Base-by-base conservation (phyloP, 352 stramenopile genomes). In the Globisporangium iwayamae region DNA sequence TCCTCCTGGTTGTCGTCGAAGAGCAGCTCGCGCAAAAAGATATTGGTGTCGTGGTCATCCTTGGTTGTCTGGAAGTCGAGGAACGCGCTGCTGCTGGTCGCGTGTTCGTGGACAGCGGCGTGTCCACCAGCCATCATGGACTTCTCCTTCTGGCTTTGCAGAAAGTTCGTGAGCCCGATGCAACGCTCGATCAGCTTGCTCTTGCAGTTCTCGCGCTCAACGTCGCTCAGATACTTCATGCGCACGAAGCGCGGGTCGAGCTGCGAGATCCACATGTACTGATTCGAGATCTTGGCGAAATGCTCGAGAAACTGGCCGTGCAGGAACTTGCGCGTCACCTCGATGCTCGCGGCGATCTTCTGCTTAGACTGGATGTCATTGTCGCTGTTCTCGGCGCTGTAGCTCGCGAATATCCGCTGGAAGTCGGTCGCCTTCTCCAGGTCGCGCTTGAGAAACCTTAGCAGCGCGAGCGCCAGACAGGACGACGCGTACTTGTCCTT, bases 231-330 rank as follows among this genome's bases (percentile, higher is more conserved):
- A 46, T 79, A 81, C 60, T 76, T 76, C 75, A 81, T 83, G 32
- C 71, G 71, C 45, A 79, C 73, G 50, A 81, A 83, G 30, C 75
- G 75, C 22, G 75, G 75, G 50, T 83, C 75, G 11, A 83, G 51
- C 56, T 81, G 73, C 16, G 75, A 83, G 55, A 83, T 70, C 75
- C 75, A 83, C 66, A 81, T 77, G 32, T 79, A 57, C 45, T 78
- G 68, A 28, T 71, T 66, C 55, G 70, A 80, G 8, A 73, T 57
- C 9, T 70, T 72, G 0, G 65, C 68, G 55, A 83, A 83, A 55
- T 80, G 70, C 11, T 73, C 51, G 3, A 60, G 62, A 51, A 83
- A 80, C 46, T 77, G 65, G 5, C 63, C 71, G 47, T 75, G 72
- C 32, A 83, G 53, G 48, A 73, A 80, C 55, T 70, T 72, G 28